phyloP scores from a whole-genome alignment of 352 stramenopile genomes.

The Phytopythium ostracodes region DNA sequence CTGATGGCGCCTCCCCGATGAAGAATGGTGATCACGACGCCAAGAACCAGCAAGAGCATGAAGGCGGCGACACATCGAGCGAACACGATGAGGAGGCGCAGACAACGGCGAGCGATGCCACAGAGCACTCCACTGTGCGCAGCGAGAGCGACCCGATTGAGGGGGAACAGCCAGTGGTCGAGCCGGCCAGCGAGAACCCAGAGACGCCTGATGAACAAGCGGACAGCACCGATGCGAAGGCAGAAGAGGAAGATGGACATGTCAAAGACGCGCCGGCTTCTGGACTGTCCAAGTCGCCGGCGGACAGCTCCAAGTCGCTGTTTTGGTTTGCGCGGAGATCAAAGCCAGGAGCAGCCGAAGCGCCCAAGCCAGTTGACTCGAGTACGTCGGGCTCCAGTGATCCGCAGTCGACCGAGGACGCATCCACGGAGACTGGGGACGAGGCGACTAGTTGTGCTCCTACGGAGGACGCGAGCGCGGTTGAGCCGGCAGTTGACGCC shows the following conservation, averaged over 20 bases:
- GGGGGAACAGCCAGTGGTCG: background rate
- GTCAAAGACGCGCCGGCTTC: background rate
- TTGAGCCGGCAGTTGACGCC: slow-evolving; percentile 1
- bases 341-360: background rate
- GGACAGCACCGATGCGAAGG: background rate
- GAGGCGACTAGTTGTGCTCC: background rate
- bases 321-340: slow-evolving; percentile 35
- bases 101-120: background rate
- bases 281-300: slow-evolving; percentile 4
- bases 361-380: background rate
- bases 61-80: background rate
- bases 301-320: slow-evolving; percentile 17
- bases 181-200: slow-evolving; percentile 1
- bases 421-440: slow-evolving; percentile 8
- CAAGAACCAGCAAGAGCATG: background rate
- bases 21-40: background rate
- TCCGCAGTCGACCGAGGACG: background rate
- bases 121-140: background rate
- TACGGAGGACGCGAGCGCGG: background rate
- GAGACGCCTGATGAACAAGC: background rate
- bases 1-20: background rate
- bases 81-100: background rate
- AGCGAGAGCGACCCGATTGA: slow-evolving; percentile 2
- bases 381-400: background rate
- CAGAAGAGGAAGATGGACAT: background rate